These are phyloP conservation scores for Yamagishiella unicocca DNA, from an alignment of 139 green algal species.

Conservation along the genomic window DNA sequence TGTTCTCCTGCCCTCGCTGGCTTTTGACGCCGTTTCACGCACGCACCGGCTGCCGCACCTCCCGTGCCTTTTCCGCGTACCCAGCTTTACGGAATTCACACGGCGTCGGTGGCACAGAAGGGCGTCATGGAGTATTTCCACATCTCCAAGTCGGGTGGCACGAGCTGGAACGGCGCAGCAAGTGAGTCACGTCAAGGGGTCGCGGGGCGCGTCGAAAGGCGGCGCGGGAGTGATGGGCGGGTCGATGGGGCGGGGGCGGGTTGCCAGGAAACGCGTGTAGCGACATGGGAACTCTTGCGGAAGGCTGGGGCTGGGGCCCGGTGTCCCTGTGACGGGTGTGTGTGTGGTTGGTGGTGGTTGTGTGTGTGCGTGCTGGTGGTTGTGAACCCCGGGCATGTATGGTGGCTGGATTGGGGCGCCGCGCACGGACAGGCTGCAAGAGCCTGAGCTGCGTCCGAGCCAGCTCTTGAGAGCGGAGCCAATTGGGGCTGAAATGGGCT, in stretches of 20 bases:
- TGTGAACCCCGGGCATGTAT: too few relatives aligned
- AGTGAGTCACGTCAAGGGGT: neutral
- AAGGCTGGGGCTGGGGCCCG: neutral
- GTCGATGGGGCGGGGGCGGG: neutral
- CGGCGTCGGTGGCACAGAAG: neutral
- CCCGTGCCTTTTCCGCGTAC: too few relatives aligned
- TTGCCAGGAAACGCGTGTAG: neutral
- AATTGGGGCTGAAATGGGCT: too few relatives aligned
- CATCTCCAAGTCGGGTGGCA: constrained; percentile 38
- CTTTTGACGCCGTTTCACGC: too few relatives aligned
- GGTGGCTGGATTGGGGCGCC: too few relatives aligned
- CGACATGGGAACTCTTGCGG: neutral
- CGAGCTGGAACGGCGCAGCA: constrained; percentile 32
- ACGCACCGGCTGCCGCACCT: neutral
- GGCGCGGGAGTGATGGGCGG: neutral
- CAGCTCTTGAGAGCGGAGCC: too few relatives aligned
- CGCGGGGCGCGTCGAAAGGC: neutral
- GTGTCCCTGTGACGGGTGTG: neutral
- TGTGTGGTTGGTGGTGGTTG: neutral
- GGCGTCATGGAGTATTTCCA: constrained; percentile 41
- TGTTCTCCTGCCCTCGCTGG: too few relatives aligned
- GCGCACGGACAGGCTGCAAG: too few relatives aligned
- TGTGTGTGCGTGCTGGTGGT: too few relatives aligned
- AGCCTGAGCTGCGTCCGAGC: too few relatives aligned
- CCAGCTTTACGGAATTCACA: constrained; percentile 34